Evolutionary conservation across 805 yeast genomes (phyloP).

Genomic region (Saccharomyces jurei): DNA sequence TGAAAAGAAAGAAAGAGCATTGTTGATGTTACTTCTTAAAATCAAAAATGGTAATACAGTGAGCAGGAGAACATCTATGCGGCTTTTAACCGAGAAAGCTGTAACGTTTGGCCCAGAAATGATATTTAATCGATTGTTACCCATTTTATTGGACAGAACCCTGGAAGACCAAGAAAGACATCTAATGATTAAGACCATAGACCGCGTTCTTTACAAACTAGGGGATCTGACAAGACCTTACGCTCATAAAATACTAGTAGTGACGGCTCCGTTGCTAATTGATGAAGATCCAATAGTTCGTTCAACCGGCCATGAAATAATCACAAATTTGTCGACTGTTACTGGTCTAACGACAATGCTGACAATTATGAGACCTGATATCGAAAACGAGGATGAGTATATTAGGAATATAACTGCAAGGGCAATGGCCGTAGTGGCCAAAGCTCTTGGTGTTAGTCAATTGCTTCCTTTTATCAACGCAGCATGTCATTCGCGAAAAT

Average conservation of each 20-base stretch:
- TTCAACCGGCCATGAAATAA: slow-evolving; percentile 69
- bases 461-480: slow-evolving; percentile 77
- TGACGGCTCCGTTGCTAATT: slow-evolving; percentile 67
- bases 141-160: slow-evolving; percentile 61
- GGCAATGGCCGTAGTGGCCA: slow-evolving; percentile 76
- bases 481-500: slow-evolving; percentile 64
- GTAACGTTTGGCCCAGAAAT: slow-evolving; percentile 58
- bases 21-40: slow-evolving; percentile 55
- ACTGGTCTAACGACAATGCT: slow-evolving; percentile 79
- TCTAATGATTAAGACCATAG: slow-evolving; percentile 66
- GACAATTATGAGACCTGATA: slow-evolving; percentile 69
- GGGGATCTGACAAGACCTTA: slow-evolving; percentile 63
- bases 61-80: slow-evolving; percentile 59
- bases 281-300: slow-evolving; percentile 75
- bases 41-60: slow-evolving; percentile 73
- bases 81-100: slow-evolving; percentile 58
- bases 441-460: slow-evolving; percentile 63
- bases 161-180: slow-evolving; percentile 80
- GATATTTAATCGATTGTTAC: slow-evolving; percentile 64
- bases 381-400: slow-evolving; percentile 75
- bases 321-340: slow-evolving; percentile 66
- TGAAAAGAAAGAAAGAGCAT: slow-evolving; percentile 51
- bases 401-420: slow-evolving; percentile 69
- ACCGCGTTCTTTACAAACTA: slow-evolving; percentile 56
- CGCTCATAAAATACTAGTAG: slow-evolving; percentile 62